Evolutionary conservation across 2,329 filamentous ascomycete genomes (phyloP).

Genomic region (Pseudocercospora musae): DNA sequence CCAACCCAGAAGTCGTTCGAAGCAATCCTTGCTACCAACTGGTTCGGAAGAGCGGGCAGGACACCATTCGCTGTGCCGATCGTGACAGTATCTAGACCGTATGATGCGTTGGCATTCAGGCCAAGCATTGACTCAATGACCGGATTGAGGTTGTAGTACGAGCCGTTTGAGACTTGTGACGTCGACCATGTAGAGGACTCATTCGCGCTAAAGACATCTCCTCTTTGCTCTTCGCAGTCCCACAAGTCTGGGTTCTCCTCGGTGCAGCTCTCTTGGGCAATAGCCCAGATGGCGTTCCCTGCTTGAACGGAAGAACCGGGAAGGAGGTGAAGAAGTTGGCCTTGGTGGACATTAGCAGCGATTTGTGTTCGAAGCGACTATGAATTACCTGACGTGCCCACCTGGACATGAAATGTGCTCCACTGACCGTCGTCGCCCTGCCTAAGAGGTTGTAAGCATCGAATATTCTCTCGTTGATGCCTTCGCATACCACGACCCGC

Average conservation of each 20-base stretch:
- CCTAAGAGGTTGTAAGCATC: conserved; percentile 1
- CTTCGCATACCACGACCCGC: neutral
- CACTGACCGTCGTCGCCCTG: conserved; percentile 11
- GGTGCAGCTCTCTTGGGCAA: conserved; percentile 27
- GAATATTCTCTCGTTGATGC: neutral
- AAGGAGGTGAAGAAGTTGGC: conserved; percentile 22
- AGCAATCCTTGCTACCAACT: conserved; percentile 30
- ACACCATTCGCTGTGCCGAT: conserved; percentile 24
- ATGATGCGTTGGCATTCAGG: conserved; percentile 32
- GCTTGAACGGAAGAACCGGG: conserved; percentile 26
- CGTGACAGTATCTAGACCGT: conserved; percentile 38
- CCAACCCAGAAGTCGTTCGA: conserved; percentile 36
- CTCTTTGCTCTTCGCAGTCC: conserved; percentile 25
- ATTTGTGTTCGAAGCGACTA: neutral
- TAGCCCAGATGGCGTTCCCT: conserved; percentile 25
- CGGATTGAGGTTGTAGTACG: conserved; percentile 26
- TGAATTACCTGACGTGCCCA: conserved; percentile 2
- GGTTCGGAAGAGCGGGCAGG: conserved; percentile 28
- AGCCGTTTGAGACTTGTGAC: conserved; percentile 29
- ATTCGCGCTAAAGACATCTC: conserved; percentile 35
- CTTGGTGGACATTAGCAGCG: neutral
- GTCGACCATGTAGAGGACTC: conserved; percentile 37
- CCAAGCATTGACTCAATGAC: conserved; percentile 25
- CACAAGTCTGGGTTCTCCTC: conserved; percentile 20
- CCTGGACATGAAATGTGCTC: conserved; percentile 9